Evolutionary conservation across 805 yeast genomes (phyloP), one percentile per base, ranked within the genome.

Genomic region (Wickerhamiella sorbophila): DNA sequence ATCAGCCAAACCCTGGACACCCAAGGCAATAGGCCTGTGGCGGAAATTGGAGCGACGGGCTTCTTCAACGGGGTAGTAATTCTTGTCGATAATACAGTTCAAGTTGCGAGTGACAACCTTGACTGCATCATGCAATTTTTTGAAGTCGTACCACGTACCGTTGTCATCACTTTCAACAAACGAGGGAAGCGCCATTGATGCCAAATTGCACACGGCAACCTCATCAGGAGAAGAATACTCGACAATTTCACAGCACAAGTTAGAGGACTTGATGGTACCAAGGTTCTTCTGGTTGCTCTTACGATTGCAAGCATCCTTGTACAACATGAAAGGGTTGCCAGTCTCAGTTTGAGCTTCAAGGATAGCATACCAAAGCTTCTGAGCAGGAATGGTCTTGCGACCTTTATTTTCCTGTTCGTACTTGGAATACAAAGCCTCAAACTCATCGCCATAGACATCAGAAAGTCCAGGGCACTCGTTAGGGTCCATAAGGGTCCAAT

Each of bases 1-100:
- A 61, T 88, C 97, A 22, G 97, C 95, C 42, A 88, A 68, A 44
- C 98, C 98, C 62, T 88, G 95, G n/a, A 88, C 95, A 51, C 98
- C 98, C 18, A 88, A 63, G n/a, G 96, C 96, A 54, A 88, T 74
- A 17, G 98, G 97, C 53, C 98, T 71, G 61, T 88, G 80, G 55
- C 75, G 76, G 69, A 74, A 64, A 61, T 91, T 88, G 15, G 95
- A 83, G 36, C 48, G 56, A 53, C 69, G 70, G 4, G 97, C 88
- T 49, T 75, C 80, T 41, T 70, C 74, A 19, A 83, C 78, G 4
- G 98, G 97, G 59, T 88, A 88, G 57, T 66, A 69, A 56, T 86
- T 83, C 48, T 79, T 73, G 65, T 88, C 96, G 45, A 88, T 88
- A 46, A 88, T 72, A 56, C 65, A 71, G 67, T 88, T 79, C 60